Conservation (phyloP, 805 yeast genomes). For the Saccharomycopsis malanga region DNA sequence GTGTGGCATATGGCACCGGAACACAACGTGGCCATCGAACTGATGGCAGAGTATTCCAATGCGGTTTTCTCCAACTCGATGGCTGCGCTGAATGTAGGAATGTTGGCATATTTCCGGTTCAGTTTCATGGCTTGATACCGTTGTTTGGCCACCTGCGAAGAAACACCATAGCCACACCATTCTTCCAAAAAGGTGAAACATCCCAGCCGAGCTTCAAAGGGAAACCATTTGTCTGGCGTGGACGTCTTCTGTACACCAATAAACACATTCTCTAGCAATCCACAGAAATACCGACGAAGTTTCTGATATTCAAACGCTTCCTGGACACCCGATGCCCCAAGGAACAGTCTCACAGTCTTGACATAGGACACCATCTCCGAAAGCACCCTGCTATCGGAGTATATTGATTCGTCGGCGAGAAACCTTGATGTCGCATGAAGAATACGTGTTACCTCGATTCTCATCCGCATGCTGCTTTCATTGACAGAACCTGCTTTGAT, state of each 20-base stretch:
- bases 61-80: constrained; percentile 36
- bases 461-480: constrained; percentile 37
- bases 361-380: constrained; percentile 55
- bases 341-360: constrained; percentile 52
- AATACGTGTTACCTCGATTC: constrained; percentile 75
- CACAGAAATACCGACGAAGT: constrained; percentile 76
- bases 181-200: constrained; percentile 79
- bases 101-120: constrained; percentile 29
- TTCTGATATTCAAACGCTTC: constrained; percentile 64
- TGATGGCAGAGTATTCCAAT: constrained; percentile 65
- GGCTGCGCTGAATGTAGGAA: constrained; percentile 27
- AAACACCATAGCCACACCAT: constrained; percentile 91
- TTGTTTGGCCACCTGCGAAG: constrained; percentile 51
- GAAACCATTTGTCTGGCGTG: constrained; percentile 55
- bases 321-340: constrained; percentile 53
- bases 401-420: constrained; percentile 41
- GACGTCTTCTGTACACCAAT: constrained; percentile 40
- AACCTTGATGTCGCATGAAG: constrained; percentile 64
- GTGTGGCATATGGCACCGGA: constrained; percentile 59
- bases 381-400: constrained; percentile 62
- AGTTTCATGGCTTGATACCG: constrained; percentile 55
- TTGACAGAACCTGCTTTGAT: constrained; percentile 27
- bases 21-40: constrained; percentile 79
- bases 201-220: constrained; percentile 77
- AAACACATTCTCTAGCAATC: constrained; percentile 70